These are phyloP conservation scores for Aureobasidium vineae DNA, from an alignment of 2,329 filamentous ascomycete species.

Conservation along the genomic window DNA sequence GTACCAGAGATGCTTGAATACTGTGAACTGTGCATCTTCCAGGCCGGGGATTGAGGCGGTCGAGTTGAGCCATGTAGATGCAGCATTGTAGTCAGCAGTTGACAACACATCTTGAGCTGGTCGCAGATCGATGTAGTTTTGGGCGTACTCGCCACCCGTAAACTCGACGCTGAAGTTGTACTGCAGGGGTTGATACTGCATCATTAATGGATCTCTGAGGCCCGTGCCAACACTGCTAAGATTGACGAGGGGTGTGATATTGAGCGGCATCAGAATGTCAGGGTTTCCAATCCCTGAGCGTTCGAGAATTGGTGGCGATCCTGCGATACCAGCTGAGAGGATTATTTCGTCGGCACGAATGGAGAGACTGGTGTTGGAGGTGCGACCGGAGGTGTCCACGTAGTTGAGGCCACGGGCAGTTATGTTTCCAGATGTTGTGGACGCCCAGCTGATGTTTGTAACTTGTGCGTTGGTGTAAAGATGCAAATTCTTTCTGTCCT, in stretches of 20 bases:
- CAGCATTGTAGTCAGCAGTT: constrained; percentile 23
- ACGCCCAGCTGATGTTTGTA: constrained; percentile 1
- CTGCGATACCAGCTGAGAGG: constrained; percentile 39
- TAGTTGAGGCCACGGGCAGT: constrained; percentile 16
- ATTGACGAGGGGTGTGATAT: constrained; percentile 36
- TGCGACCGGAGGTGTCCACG: constrained; percentile 2
- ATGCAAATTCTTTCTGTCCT: not conserved
- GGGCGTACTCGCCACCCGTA: constrained; percentile 26
- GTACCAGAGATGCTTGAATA: constrained; percentile 28
- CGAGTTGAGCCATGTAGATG: constrained; percentile 20
- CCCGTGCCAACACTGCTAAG: constrained; percentile 42
- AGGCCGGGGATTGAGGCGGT: constrained; percentile 24
- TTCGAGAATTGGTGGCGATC: constrained; percentile 39
- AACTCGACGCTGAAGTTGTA: constrained; percentile 22
- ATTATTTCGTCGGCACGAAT: constrained; percentile 40
- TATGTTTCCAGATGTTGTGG: not conserved
- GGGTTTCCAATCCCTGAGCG: constrained; percentile 40
- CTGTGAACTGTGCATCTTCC: constrained; percentile 15
- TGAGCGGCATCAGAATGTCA: constrained; percentile 33
- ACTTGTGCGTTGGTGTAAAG: constrained; percentile 15
- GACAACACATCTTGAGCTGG: constrained; percentile 21
- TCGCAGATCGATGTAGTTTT: constrained; percentile 27
- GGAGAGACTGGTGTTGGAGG: constrained; percentile 27
- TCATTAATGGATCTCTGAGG: constrained; percentile 41
- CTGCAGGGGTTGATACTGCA: constrained; percentile 18